phyloP scores from a whole-genome alignment of 345 rosid genomes.

The Brassica juncea region DNA sequence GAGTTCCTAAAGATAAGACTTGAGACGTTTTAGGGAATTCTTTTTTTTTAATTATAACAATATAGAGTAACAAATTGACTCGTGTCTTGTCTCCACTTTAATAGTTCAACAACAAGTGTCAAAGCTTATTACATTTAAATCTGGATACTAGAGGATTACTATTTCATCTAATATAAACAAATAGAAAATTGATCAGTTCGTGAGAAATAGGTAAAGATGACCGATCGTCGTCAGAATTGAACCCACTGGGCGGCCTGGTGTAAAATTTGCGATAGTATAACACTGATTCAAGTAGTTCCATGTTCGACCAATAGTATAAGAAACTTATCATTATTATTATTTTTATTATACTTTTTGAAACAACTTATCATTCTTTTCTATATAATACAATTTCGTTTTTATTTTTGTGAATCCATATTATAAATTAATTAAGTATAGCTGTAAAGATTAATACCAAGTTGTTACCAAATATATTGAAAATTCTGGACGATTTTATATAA shows the following conservation, averaged over 20 bases:
- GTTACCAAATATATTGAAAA: not conserved
- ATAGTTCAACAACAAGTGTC: not conserved
- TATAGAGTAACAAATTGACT: slow-evolving; percentile 26
- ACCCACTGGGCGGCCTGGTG: not conserved
- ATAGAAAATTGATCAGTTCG: not conserved
- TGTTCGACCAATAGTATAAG: slow-evolving; percentile 11
- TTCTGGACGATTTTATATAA: not conserved
- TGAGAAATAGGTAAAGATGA: not conserved
- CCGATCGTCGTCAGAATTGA: not conserved
- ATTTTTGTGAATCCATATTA: not conserved
- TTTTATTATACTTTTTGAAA: no score
- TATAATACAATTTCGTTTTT: not conserved
- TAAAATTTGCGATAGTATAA: not conserved
- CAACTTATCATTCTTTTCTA: not conserved
- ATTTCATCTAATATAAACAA: not conserved
- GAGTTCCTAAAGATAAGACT: not conserved
- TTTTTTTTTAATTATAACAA: not conserved
- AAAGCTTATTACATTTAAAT: not conserved
- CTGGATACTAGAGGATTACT: not conserved
- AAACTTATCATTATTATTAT: not conserved
- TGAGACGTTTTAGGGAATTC: slow-evolving; percentile 2
- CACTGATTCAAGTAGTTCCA: not conserved
- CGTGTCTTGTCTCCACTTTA: slow-evolving; percentile 17
- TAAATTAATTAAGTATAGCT: not conserved
- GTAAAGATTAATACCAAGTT: slow-evolving; percentile 10